Base-by-base conservation (phyloP, 1,284 basidiomycete species). In the Vanrija humicola region DNA sequence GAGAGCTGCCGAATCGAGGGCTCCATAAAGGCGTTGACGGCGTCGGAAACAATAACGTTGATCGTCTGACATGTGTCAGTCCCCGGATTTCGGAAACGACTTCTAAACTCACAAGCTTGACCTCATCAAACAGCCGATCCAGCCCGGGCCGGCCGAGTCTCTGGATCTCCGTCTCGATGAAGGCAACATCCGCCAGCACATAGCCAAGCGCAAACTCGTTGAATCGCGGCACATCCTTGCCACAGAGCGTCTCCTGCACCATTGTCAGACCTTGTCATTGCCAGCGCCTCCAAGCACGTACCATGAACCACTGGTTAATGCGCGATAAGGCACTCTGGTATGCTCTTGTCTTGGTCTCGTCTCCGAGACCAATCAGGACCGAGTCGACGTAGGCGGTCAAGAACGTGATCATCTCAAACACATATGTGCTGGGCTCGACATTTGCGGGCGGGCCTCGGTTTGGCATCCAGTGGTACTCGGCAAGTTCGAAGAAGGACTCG, bases 321-420 rank as follows among this genome's bases (percentile, higher is more conserved):
- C 95, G 90, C 34, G 82, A 79, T 40, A 95, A 82, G 14, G 95
- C 93, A 39, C 85, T 87, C 62, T 83, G 82, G 74, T 96, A 98
- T 14, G 90, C 89, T 59, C 88, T 85, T 47, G 89, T 87, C 76
- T 95, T 95, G 75, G 92, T 88, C 6, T 79, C 77, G 55, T 90
- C 86, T 58, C 78, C 78, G 38, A 83, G 63, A 9, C 90, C 86
- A 68, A 96, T 86, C 48, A 89, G 82, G 18, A 98, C 86, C 28
- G 89, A 89, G 73, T 98, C 95, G 63, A 98, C 92, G 63, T 97
- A 90, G 1, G 94, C 96, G 40, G 88, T 91, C 44, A 98, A 81
- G 89, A 95, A 99, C 66, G 93, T 93, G 69, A 96, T 84, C 69
- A 98, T 84, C 74, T 98, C 96, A 69, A 91, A 88, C 8, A 98